Evolutionary conservation across 345 rosid species (phyloP), one percentile per base, ranked within the genome.

Genomic region (Nasturtium officinale): DNA sequence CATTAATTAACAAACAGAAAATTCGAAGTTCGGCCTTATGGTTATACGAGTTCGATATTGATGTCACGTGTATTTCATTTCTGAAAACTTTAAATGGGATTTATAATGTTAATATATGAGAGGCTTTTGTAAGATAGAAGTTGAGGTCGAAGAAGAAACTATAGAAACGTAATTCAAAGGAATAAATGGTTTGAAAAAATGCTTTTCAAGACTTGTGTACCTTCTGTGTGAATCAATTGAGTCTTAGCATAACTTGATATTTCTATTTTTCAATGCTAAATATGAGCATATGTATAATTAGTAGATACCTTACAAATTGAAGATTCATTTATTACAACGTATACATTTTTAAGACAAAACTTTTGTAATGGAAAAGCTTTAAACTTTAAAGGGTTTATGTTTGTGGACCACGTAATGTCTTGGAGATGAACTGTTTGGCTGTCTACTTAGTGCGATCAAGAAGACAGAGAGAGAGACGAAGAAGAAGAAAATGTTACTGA

Each of bases 401-500:
- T 18, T 72, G 80, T 72, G 80, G 80, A 72, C 80, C 80, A 72
- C 42, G 30, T 37, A 29, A 9, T 71, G 73, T 72, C 52, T 71
- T 72, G 23, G 53, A 16, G 35, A 64, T 48, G 57, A 71, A 71
- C 56, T 71, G 68, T 72, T 72, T 56, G 26, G 73, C 9, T 72
- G 80, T 77, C 73, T 65, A 72, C 69, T 72, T 65, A 71, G 77
- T 77, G 77, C 77, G 80, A 58, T 72, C 77, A 72, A 59, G 77
- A 71, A 58, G 61, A 65, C 61, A 58, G 40, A 70, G 56, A 57
- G 6, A 60, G 45, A 51, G 65, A 67, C 3, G 75, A 57, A 37
- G 71, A 69, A 32, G 58, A 73, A 9, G 65, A 77, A 64, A 76
- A 56, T 56, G 61, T 67, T 65, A 55, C n/a, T n/a, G n/a, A 77